Conservation (phyloP, 2,329 filamentous ascomycete genomes). For the Pleoardoris graminearum region DNA sequence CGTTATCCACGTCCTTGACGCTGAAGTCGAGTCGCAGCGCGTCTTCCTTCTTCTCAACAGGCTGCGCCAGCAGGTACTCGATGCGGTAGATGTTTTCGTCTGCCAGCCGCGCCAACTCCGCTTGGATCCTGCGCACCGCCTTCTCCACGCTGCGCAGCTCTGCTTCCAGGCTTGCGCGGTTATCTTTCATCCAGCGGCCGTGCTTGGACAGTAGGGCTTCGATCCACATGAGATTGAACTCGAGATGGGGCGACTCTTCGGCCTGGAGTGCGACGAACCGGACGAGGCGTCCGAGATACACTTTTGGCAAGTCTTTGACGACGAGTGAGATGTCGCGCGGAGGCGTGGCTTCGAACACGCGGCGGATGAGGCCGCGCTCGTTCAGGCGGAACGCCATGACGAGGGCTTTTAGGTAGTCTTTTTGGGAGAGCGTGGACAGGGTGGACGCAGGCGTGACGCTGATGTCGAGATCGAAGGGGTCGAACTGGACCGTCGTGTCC, state of each 20-base stretch:
- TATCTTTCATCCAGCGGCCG: conserved; percentile 81
- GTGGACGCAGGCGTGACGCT: conserved; percentile 81
- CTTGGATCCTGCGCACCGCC: conserved; percentile 76
- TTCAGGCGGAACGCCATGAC: conserved; percentile 98
- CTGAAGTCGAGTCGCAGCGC: conserved; percentile 35
- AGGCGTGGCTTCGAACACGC: conserved; percentile 84
- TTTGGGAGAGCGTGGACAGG: conserved; percentile 70
- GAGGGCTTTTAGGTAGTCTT: conserved; percentile 86
- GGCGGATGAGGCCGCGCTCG: conserved; percentile 76
- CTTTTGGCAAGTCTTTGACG: conserved; percentile 75
- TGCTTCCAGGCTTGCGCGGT: conserved; percentile 76
- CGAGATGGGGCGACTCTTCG: conserved; percentile 88
- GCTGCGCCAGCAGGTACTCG: conserved; percentile 72
- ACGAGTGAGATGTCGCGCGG: conserved; percentile 74
- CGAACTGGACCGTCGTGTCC: conserved; percentile 81
- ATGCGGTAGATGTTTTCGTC: conserved; percentile 90
- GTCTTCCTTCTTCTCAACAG: conserved; percentile 38
- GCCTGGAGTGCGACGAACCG: conserved; percentile 86
- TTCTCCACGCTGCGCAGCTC: conserved; percentile 83
- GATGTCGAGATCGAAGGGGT: conserved; percentile 94
- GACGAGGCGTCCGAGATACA: conserved; percentile 84
- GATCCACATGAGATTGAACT: conserved; percentile 94
- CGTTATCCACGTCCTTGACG: conserved; percentile 35
- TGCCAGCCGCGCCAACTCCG: conserved; percentile 78
- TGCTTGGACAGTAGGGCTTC: conserved; percentile 79